Conservation (phyloP, 1,284 basidiomycete species). For the Ceratobasidium sp. region DNA sequence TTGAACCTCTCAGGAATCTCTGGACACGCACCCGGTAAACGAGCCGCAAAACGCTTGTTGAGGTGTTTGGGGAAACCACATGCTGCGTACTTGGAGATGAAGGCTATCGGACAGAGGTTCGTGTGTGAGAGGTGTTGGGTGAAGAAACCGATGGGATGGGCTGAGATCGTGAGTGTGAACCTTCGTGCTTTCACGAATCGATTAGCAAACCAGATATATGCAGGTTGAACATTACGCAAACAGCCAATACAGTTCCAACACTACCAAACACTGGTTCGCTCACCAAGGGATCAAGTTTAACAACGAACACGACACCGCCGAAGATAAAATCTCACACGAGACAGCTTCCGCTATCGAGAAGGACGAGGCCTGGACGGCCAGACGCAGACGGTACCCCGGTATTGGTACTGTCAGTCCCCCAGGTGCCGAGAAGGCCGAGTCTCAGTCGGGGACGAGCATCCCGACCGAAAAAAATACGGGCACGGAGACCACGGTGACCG, state of each 20-base stretch:
- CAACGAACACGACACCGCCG: conserved; percentile 4
- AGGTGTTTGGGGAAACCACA: conserved; percentile 9
- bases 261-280: neutral
- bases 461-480: neutral
- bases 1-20: neutral
- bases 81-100: conserved; percentile 36
- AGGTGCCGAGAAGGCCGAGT: neutral
- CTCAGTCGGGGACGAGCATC: neutral
- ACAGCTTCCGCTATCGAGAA: neutral
- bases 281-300: conserved; percentile 3
- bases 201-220: neutral
- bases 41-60: conserved; percentile 13
- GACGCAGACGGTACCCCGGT: neutral
- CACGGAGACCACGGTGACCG: neutral
- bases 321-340: neutral
- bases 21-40: neutral
- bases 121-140: conserved; percentile 30
- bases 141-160: conserved; percentile 28
- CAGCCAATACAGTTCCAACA: neutral
- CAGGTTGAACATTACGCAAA: conserved; percentile 5
- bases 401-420: neutral
- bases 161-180: conserved; percentile 21
- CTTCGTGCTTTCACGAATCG: neutral
- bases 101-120: conserved; percentile 20
- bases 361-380: neutral